Conservation (phyloP, 164 flowering plant genomes). For the Vitis labrusca region DNA sequence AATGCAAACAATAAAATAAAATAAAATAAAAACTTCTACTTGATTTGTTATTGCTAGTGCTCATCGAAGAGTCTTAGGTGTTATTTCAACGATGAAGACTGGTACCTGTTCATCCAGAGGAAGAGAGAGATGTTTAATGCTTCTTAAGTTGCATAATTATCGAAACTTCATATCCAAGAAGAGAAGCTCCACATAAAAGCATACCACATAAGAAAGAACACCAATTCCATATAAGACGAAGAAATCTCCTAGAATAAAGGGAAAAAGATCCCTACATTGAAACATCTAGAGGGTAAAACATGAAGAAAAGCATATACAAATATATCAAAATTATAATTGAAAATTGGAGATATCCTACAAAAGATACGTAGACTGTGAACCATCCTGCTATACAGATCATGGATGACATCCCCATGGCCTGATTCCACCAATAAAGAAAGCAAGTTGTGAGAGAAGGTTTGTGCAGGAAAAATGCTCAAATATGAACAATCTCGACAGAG, state of each 20-base stretch:
- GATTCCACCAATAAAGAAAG: constrained; percentile 9
- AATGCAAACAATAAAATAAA: too few species aligned
- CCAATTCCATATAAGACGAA: constrained; percentile 57
- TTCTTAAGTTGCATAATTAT: too few species aligned
- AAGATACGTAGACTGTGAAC: constrained; percentile 61
- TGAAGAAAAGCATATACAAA: neutral
- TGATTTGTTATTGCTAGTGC: constrained; percentile 78
- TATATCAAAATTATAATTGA: neutral
- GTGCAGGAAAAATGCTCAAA: too few species aligned
- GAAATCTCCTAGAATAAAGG: constrained; percentile 65
- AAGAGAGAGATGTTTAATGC: neutral
- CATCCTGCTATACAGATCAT: constrained; percentile 70
- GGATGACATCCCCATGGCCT: constrained; percentile 85
- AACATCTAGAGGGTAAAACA: too few species aligned
- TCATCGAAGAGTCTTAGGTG: constrained; percentile 84
- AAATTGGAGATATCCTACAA: constrained; percentile 27
- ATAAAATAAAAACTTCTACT: constrained; percentile 28
- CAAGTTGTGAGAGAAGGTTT: neutral
- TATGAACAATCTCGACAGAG: neutral
- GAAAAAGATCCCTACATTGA: constrained; percentile 41
- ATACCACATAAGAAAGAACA: constrained; percentile 74
- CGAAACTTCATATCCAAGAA: too few species aligned
- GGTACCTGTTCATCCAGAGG: constrained; percentile 57
- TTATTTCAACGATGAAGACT: constrained; percentile 74
- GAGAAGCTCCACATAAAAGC: neutral